Evolutionary conservation across 768 basidiomycete species (phyloP), one percentile per base, ranked within the genome.

Genomic region (Brasilioporus rufonigricans): DNA sequence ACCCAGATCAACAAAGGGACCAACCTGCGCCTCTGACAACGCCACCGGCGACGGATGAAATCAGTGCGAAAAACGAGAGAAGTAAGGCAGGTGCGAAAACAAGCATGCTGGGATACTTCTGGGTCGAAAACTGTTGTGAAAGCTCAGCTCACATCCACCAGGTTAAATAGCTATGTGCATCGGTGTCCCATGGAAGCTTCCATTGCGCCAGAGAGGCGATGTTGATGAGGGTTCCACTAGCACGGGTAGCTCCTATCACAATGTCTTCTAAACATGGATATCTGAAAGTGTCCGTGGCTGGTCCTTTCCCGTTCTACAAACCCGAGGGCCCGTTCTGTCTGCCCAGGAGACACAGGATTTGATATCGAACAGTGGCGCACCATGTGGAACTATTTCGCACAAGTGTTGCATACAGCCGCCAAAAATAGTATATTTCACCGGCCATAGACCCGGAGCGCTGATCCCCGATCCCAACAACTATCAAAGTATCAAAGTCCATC

Each of bases 401-500:
- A 32, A 27, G 32, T 21, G 27, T 33, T 39, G 5, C 7, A 16
- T 35, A 11, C 16, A 21, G 1, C 36, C 39, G 29, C 35, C 23
- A 32, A 50, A 56, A 57, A 48, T 50, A 53, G 44, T 45, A 19
- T 29, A 44, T 41, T 29, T 8, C 8, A 49, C 26, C 24, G 32
- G 32, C n/a, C 31, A 40, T 8, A 36, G 27, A n/a, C n/a, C 48
- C 13, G 32, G 16, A n/a, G 16, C 19, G 27, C 56, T 19, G 35
- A 27, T 32, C 19, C 5, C 45, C 23, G 16, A 29, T 18, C 27
- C 14, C 29, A 21, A 18, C 26, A 32, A 18, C 44, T 27, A 32
- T 52, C 51, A 45, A 38, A 21, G 18, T 23, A 50, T 69, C 46
- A 69, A 44, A 71, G 59, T 41, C 68, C 68, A 46, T 71, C 65